These are phyloP conservation scores for Arthrinium puccinioides DNA, from an alignment of 2,329 filamentous ascomycete genomes.

Conservation along the genomic window DNA sequence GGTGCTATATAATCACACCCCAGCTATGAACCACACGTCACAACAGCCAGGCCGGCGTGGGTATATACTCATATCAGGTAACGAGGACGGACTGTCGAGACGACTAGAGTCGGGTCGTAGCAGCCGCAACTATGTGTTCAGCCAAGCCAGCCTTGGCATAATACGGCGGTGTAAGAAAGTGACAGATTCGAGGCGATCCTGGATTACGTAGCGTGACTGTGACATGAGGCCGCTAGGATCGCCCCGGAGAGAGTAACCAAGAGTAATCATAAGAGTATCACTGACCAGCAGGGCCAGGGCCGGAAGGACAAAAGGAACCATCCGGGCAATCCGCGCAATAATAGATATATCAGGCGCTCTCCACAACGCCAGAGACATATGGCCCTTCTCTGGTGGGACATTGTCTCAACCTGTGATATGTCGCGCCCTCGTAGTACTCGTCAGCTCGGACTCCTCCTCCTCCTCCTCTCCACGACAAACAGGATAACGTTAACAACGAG, in stretches of 20 bases:
- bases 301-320: not conserved
- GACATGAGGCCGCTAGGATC: not conserved
- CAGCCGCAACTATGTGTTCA: not conserved
- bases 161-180: slow-evolving; percentile 1
- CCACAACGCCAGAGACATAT: too few relatives aligned
- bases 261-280: too few relatives aligned
- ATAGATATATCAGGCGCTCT: too few relatives aligned
- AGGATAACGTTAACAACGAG: too few relatives aligned
- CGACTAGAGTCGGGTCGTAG: not conserved
- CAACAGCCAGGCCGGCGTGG: not conserved
- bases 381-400: slow-evolving; percentile 1
- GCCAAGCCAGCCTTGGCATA: not conserved
- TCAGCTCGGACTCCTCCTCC: too few relatives aligned
- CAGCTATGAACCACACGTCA: too few relatives aligned
- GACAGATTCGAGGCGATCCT: not conserved
- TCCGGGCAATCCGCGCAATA: not conserved
- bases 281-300: not conserved
- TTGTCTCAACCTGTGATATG: slow-evolving; percentile 3
- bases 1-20: not conserved
- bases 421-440: not conserved
- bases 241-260: not conserved
- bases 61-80: too few relatives aligned
- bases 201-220: not conserved
- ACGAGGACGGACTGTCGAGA: not conserved
- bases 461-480: too few relatives aligned